Evolutionary conservation across 306 rosid species (phyloP), one percentile per base, ranked within the genome.

Genomic region (Sicyos baderoa): DNA sequence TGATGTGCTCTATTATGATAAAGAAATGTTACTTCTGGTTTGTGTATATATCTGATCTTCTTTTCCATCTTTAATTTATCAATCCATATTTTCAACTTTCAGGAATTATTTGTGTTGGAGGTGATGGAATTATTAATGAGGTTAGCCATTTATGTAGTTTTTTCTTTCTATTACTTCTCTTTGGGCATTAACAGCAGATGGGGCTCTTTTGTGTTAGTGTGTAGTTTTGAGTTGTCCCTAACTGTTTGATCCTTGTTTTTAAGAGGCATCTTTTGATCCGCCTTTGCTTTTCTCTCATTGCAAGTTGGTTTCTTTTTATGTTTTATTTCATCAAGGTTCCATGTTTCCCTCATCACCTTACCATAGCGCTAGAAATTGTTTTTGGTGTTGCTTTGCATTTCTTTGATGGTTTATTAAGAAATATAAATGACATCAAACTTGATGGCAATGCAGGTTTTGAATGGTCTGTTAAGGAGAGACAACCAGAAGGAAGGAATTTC

Each of bases 81-180:
- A 61, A 54, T 58, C 29, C 40, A 23, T 37, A 58, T 70, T 29
- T 74, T 66, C 58, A 58, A 70, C 35, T 51, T 75, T 50, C 90
- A 93, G 99, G 99, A 82, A 93, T 93, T 55, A 90, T 93, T 74
- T 93, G 99, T 75, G 96, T 93, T 29, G 99, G 99, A 66, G 99
- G 99, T 66, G 99, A 93, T 84, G 99, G 99, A 72, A 88, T 93
- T 76, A 93, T 93, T 75, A 93, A 93, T 77, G 99, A 93, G 99
- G 99, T 93, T 73, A 77, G 89, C 74, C 18, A n/a, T 68, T 56
- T 23, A 37, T 42, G 16, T 72, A 25, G 2, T 25, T 54, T 8
- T 27, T 55, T 8, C 45, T 16, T 79, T 50, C 54, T 79, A 66
- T 29, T 47, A 72, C 14, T 48, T 76, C 45, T 67, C 66, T 64